Evolutionary conservation across 306 rosid species (phyloP), one percentile per base, ranked within the genome.

Genomic region (Coriaria nepalensis): DNA sequence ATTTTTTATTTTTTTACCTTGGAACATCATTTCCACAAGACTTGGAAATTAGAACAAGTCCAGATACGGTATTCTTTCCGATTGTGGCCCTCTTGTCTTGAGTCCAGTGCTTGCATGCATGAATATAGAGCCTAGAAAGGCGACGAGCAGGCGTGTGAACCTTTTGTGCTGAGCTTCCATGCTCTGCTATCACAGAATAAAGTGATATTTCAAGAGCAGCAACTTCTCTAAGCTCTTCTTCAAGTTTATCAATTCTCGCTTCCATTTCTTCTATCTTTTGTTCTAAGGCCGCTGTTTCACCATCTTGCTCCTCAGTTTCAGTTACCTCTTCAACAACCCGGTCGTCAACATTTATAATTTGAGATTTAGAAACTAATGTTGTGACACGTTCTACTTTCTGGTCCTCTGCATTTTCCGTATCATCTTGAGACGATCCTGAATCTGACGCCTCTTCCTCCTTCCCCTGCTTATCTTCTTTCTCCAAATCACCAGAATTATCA

Each of bases 131-230:
- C 68, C 98, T 80, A 57, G 93, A 85, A 55, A 92, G 86, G 55
- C 96, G 98, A 9, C 96, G 76, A 66, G 98, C 94, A 15, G 98
- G 96, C 9, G 98, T 82, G 70, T 92, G 98, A 64, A 85, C 98
- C 67, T 92, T 92, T 64, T 92, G 96, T 33, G 86, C 95, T 4
- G 98, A 82, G 66, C 96, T 81, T 20, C 98, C 98, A 66, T 92
- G 98, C 69, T 92, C 95, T 12, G 98, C 95, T 49, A 75, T 83
- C 2, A 92, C 70, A 55, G 98, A 77, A 70, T 92, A 92, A 14
- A 92, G 78, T 46, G 98, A 79, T 50, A 92, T 77, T 70, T 92
- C 98, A 64, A 92, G 87, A 60, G 93, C 78, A n/a, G 98, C 98
- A 75, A 92, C 94, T 77, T 85, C 96, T 68, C 98, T 82, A 47